A percentile compares a stretch with the other conserved stretches of the same genome.
phyloP scores from a whole-genome alignment of 179 eudicot genomes.

The Amaranthus tricolor region DNA sequence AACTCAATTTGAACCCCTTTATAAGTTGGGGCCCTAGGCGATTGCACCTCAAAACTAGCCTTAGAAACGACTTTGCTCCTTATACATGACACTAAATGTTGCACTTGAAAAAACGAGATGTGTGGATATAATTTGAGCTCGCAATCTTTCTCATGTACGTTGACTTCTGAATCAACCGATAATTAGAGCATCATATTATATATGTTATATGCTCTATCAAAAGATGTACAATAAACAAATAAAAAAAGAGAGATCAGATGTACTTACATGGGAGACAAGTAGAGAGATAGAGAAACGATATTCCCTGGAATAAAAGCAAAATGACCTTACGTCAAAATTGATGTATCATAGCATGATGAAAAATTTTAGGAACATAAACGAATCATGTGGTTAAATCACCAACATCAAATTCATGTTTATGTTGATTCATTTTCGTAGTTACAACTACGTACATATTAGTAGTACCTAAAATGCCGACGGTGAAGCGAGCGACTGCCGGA shows the following conservation, averaged over 20 bases:
- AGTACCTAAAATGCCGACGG: slow-evolving; percentile 40
- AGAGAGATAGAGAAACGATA: slow-evolving; percentile 56
- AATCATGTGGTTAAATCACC: not conserved
- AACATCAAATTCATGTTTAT: not conserved
- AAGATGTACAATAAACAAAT: not conserved
- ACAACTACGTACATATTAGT: slow-evolving; percentile 7
- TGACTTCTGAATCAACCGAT: too few relatives aligned
- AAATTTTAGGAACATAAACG: not conserved
- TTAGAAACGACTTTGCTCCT: too few relatives aligned
- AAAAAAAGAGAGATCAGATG: not conserved
- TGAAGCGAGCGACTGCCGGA: slow-evolving; percentile 27
- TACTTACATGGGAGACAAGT: slow-evolving; percentile 79
- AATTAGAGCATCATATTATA: too few relatives aligned
- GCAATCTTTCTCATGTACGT: too few relatives aligned
- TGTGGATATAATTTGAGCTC: too few relatives aligned
- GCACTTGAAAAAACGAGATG: too few relatives aligned
- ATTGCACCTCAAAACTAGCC: too few relatives aligned
- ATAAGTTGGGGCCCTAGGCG: too few relatives aligned
- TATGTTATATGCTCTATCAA: not conserved
- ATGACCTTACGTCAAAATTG: slow-evolving; percentile 3
- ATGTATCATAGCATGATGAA: slow-evolving; percentile 10
- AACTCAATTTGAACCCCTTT: too few relatives aligned
- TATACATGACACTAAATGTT: too few relatives aligned
- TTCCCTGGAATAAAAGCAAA: slow-evolving; percentile 56
- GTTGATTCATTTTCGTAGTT: not conserved